Base-by-base conservation (phyloP, 345 rosid species). In the Euphorbia pulcherrima region DNA sequence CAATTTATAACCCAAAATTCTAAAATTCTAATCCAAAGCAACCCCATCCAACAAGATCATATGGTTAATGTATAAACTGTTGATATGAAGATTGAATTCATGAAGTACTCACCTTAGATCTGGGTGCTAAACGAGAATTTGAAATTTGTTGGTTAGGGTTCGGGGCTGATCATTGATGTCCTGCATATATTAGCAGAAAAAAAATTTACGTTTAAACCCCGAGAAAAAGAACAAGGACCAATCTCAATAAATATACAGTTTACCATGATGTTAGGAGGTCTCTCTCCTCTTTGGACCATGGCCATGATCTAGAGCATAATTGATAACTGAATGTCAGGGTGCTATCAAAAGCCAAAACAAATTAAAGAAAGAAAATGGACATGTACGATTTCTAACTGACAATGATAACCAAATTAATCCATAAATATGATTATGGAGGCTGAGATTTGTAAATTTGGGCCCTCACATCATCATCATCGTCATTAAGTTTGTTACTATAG, bases 241-340 rank as follows among this genome's bases (percentile, higher is more conserved):
- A 64, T 57, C 62, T 54, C 66, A 70, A 71, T 44, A 41, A 28
- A 67, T 12, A 23, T 55, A 73, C 55, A 13, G 16, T 50, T 68
- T 76, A 92, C 99, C 83, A 86, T 89, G 79, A 92, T 82, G 76
- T 88, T 95, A 8, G 97, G 78, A 75, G 97, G 99, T 78, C 78
- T 87, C 87, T 92, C 97, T 75, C 97, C 97, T 81, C 97, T 86
- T 73, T 84, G 97, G 65, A 95, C 79, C 99, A 95, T 92, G 60
- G 81, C 84, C 96, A 92, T 86, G 68, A 90, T 90, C 97, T 95
- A 85, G 81, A 79, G 58, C 5, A 61, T 26, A 52, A 71, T 51
- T 33, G 73, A 24, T 62, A 51, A 29, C 14, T 48, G 35, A 65
- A 61, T 48, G 28, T 62, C 20, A 39, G 14, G 64, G 46, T 40